Evolutionary conservation across 345 rosid genomes (phyloP), one percentile per base, ranked within the genome.

Genomic region (Bruguiera gymnorhiza): DNA sequence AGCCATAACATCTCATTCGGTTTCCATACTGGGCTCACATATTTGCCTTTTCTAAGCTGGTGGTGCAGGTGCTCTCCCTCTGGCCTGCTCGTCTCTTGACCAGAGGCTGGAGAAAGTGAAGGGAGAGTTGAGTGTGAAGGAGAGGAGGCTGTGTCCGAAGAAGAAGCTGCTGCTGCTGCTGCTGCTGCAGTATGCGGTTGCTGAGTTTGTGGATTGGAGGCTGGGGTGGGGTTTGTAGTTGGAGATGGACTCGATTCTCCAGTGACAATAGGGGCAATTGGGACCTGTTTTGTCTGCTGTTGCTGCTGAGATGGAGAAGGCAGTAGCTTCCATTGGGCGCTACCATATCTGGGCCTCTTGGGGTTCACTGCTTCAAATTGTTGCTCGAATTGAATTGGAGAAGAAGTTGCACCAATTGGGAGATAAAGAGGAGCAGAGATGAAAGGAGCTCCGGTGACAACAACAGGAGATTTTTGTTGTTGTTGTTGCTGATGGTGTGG

Each of bases 21-120:
- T 78, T 92, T 95, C 99, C 99, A 95, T 65, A 95, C 96, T 20
- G 99, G 98, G 77, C 99, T 95, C 36, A 95, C 98, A 70, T 87
- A 95, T 63, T 95, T 95, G 9, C 99, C 97, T 74, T 95, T 95
- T 34, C 99, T 78, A 37, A 84, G 83, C 72, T 95, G 97, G 34
- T 82, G 77, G 16, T 84, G 92, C 62, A 79, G 78, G 29, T 79
- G 82, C 32, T 84, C 86, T 34, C 71, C 75, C 65, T 86, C 89
- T 19, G 81, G 75, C 56, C 80, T 85, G 77, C 54, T 78, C 23
- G 88, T 78, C 13, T 88, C 96, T 57, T 75, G 84, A 31, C 88
- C 83, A 20, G 80, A 80, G 31, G 81, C 80, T 5, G 82, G 80
- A 0, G 88, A 77, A 24, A 67, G 72, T 27, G 82, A 82, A 4